Evolutionary conservation across 164 flowering plant genomes (phyloP), one percentile per base, ranked within the genome.

Genomic region (Echeveria elegans): DNA sequence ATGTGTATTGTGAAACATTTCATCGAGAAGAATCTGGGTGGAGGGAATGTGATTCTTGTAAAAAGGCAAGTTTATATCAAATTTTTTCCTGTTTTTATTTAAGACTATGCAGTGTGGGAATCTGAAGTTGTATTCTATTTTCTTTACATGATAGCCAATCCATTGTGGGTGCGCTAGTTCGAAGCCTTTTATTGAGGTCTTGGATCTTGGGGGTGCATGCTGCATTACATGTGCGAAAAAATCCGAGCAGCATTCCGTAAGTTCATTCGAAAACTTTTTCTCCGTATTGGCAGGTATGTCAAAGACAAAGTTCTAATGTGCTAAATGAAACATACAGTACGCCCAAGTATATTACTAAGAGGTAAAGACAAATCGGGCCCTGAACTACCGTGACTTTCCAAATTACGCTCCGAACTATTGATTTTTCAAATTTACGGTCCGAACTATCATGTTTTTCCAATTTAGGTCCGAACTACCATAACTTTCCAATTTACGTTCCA

Each of bases 81-180:
- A 34, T 3, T 34, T 7, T 34, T 7, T 3, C n/a, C n/a, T n/a
- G n/a, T n/a, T n/a, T n/a, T 34, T 50, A 24, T 16, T 56, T 61
- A 38, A 23, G 6, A 28, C 21, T 36, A 5, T 31, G 38, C 36
- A 31, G 7, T 7, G 31, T 62, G 40, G 56, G 5, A 50, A 21
- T 6, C 0, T 50, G 1, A 7, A 9, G n/a, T n/a, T n/a, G 60
- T 28, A 26, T 53, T 18, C 28, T 9, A 53, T 53, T 28, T 24
- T 24, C 0, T 50, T 77, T 63, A 19, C 56, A 19, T 71, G 45
- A 43, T 74, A 86, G 91, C 77, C 69, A 43, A 69, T 86, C 40
- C 91, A 86, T 70, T 86, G 91, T 76, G 91, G 91, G 68, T 86
- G 91, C 70, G 76, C 82, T 67, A 83, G 78, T 40, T 83, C 91